Evolutionary conservation across 148 eudicot species (phyloP).

Genomic region (Vaccinium darrowii): DNA sequence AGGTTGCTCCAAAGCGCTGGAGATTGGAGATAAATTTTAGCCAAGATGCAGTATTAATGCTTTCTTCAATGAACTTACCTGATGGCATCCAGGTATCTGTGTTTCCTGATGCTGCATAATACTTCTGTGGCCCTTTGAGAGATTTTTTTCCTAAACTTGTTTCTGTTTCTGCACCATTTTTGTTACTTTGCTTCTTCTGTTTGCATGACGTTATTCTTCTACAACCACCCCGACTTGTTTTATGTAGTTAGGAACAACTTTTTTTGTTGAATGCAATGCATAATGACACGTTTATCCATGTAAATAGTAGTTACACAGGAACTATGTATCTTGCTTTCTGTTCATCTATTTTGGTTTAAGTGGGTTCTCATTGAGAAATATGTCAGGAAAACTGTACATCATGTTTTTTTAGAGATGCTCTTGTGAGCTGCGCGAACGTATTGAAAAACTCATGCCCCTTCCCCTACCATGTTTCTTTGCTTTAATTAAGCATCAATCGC

Average conservation of each 20-base stretch:
- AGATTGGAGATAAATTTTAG: conserved; percentile 77
- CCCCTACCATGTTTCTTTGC: not conserved
- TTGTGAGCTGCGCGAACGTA: not conserved
- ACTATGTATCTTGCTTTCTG: not conserved
- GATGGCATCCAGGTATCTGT: conserved; percentile 80
- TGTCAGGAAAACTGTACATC: not conserved
- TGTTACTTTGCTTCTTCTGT: not conserved
- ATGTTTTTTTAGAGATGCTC: not conserved
- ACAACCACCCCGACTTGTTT: not conserved
- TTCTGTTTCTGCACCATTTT: not conserved
- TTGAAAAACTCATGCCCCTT: not conserved
- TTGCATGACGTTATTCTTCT: not conserved
- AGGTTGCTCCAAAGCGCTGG: conserved; percentile 92
- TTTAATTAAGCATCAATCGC: not conserved
- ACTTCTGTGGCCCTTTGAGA: not conserved
- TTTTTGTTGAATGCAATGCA: not conserved
- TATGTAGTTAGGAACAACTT: not conserved
- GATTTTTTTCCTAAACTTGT: not conserved
- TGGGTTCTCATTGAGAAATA: not conserved
- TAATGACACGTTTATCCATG: not conserved
- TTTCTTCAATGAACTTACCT: conserved; percentile 86
- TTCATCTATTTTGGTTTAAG: not conserved
- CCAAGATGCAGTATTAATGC: conserved; percentile 88
- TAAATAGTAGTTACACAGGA: not conserved
- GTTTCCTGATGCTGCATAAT: not conserved